Conservation (phyloP, 352 stramenopile genomes). For the Blastocystis sp. region DNA sequence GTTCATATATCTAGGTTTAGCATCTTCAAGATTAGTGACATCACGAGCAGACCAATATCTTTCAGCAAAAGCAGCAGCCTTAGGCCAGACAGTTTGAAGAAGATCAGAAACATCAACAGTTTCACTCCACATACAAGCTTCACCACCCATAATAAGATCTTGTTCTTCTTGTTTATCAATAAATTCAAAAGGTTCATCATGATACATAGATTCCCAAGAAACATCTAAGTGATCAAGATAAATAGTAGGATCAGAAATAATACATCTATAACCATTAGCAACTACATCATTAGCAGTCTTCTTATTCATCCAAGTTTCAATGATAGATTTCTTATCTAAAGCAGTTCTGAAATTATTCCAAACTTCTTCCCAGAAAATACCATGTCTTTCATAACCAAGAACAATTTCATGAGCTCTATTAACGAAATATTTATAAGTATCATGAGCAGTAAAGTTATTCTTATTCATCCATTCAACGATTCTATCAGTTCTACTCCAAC, state of each 20-base stretch:
- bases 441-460: constrained; percentile 39
- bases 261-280: constrained; percentile 40
- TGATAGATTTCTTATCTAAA: constrained; percentile 41
- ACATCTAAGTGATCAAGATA: constrained; percentile 50
- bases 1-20: constrained; percentile 35
- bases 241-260: constrained; percentile 43
- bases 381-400: constrained; percentile 36
- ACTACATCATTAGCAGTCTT: constrained; percentile 35
- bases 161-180: constrained; percentile 18
- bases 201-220: constrained; percentile 47
- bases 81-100: constrained; percentile 47
- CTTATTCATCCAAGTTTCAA: constrained; percentile 47
- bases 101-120: constrained; percentile 46
- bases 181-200: constrained; percentile 45
- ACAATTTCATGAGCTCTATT: constrained; percentile 39
- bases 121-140: constrained; percentile 46
- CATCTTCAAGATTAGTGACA: constrained; percentile 22
- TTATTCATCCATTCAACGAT: constrained; percentile 46
- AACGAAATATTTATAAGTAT: constrained; percentile 50
- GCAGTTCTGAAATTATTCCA: constrained; percentile 42
- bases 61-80: constrained; percentile 47
- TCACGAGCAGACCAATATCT: constrained; percentile 45
- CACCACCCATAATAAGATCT: constrained; percentile 44
- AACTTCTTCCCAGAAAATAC: constrained; percentile 51
- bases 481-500: constrained; percentile 41